Conservation (phyloP, 495 filamentous ascomycete species). For the Daldinia vernicosa region DNA sequence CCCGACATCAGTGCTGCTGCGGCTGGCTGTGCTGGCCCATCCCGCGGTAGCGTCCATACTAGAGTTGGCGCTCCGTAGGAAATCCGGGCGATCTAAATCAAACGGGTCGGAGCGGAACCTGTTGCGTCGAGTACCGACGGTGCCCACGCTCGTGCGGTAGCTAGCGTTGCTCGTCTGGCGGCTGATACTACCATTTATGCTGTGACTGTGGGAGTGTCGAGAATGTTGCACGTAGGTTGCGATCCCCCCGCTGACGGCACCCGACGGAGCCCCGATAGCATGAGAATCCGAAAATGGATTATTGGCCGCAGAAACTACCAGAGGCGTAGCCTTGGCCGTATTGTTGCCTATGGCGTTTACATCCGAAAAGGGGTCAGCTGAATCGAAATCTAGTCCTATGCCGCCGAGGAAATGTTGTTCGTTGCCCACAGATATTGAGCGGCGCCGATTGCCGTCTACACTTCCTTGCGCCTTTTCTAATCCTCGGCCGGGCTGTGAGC, state of each 20-base stretch:
- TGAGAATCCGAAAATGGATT: constrained; percentile 59
- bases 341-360: constrained; percentile 52
- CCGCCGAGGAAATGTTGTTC: constrained; percentile 51
- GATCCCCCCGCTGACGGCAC: constrained; percentile 36
- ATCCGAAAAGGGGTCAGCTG: constrained; percentile 55
- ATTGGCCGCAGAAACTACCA: constrained; percentile 45
- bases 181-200: constrained; percentile 46
- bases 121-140: constrained; percentile 49
- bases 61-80: constrained; percentile 46
- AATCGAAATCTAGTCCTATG: constrained; percentile 51
- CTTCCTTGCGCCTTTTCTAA: constrained; percentile 44
- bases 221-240: constrained; percentile 55
- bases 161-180: constrained; percentile 27
- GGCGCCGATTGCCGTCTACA: constrained; percentile 32
- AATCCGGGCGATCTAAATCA: constrained; percentile 67
- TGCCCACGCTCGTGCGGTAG: constrained; percentile 43
- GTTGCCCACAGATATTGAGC: constrained; percentile 42
- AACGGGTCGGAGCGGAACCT: constrained; percentile 73
- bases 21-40: constrained; percentile 35
- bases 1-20: constrained; percentile 24
- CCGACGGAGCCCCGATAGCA: constrained; percentile 41
- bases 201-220: constrained; percentile 56
- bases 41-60: constrained; percentile 18
- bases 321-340: constrained; percentile 50
- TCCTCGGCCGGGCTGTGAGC: constrained; percentile 50